Percentiles rank a stretch among this genome's conserved stretches.
Evolutionary conservation across 2,329 filamentous ascomycete genomes (phyloP).

Genomic region (Arthroderma sp.): DNA sequence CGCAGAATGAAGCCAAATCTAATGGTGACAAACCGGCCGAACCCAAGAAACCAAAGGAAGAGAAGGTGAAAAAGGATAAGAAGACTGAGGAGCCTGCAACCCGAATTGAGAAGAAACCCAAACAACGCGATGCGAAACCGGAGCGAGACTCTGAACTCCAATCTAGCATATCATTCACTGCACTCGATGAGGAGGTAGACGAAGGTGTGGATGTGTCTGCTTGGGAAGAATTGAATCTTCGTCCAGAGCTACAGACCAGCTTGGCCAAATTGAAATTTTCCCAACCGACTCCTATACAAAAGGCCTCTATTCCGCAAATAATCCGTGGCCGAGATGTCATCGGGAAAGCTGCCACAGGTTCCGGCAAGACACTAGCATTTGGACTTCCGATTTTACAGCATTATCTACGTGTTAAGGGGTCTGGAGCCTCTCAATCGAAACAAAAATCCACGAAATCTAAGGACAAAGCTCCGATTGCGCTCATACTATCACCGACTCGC

Average conservation of each 20-base stretch:
- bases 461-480: slow-evolving; percentile 46
- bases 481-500: slow-evolving; percentile 82
- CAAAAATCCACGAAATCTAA: slow-evolving; percentile 25
- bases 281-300: slow-evolving; percentile 72
- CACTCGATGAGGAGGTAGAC: slow-evolving; percentile 34
- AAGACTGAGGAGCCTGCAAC: slow-evolving; percentile 12
- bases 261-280: slow-evolving; percentile 68
- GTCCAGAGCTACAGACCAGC: slow-evolving; percentile 55
- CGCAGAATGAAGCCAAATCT: slow-evolving; percentile 9
- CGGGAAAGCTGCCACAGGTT: slow-evolving; percentile 91
- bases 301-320: slow-evolving; percentile 66
- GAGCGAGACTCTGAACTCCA: slow-evolving; percentile 14
- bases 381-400: slow-evolving; percentile 83
- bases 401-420: slow-evolving; percentile 46
- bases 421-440: slow-evolving; percentile 17
- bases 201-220: slow-evolving; percentile 57
- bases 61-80: slow-evolving; percentile 18
- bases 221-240: slow-evolving; percentile 66
- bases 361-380: slow-evolving; percentile 91
- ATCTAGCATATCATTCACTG: slow-evolving; percentile 23
- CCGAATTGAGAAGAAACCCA: slow-evolving; percentile 19
- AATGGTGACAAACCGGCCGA: slow-evolving; percentile 10
- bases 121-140: slow-evolving; percentile 2
- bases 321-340: slow-evolving; percentile 78
- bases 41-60: slow-evolving; percentile 17